phyloP scores from a whole-genome alignment of 345 rosid species.

The Odontarrhena argentea region DNA sequence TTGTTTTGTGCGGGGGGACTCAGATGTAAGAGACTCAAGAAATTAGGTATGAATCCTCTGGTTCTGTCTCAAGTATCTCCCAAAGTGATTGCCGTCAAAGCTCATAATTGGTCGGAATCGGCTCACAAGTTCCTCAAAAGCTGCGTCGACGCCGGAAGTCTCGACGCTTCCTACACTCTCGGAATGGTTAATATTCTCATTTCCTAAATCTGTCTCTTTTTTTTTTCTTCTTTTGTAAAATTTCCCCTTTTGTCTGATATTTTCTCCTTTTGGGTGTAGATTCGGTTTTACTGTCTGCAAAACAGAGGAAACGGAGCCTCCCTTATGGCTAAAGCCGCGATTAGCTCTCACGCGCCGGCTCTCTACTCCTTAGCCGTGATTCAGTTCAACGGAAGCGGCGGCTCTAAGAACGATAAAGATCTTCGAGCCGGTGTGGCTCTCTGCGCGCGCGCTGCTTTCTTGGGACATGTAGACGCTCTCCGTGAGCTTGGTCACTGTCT shows the following conservation, averaged over 20 bases:
- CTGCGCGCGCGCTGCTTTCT: constrained; percentile 89
- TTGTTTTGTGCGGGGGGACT: constrained; percentile 18
- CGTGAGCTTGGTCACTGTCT: constrained; percentile 99
- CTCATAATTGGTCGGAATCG: constrained; percentile 78
- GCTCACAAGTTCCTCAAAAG: constrained; percentile 77
- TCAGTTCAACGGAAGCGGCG: constrained; percentile 98
- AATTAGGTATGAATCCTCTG: constrained; percentile 54
- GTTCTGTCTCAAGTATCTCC: constrained; percentile 68
- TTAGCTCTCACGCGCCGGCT: constrained; percentile 78
- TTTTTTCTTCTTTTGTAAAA: neutral
- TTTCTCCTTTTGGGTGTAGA: constrained; percentile 45
- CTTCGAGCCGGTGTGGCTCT: constrained; percentile 90
- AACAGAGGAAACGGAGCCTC: constrained; percentile 88
- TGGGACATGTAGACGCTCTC: constrained; percentile 86
- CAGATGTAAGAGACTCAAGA: constrained; percentile 87
- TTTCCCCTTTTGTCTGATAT: neutral
- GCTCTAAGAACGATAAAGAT: constrained; percentile 88
- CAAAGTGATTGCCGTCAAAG: constrained; percentile 58
- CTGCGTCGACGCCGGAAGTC: constrained; percentile 86
- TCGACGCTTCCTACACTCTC: constrained; percentile 88
- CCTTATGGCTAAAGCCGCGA: constrained; percentile 94
- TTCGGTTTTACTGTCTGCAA: constrained; percentile 86
- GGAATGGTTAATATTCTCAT: constrained; percentile 69
- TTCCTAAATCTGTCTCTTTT: no score
- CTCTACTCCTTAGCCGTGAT: constrained; percentile 85